Conservation (phyloP, 805 yeast species). For the Candida loeiensis region DNA sequence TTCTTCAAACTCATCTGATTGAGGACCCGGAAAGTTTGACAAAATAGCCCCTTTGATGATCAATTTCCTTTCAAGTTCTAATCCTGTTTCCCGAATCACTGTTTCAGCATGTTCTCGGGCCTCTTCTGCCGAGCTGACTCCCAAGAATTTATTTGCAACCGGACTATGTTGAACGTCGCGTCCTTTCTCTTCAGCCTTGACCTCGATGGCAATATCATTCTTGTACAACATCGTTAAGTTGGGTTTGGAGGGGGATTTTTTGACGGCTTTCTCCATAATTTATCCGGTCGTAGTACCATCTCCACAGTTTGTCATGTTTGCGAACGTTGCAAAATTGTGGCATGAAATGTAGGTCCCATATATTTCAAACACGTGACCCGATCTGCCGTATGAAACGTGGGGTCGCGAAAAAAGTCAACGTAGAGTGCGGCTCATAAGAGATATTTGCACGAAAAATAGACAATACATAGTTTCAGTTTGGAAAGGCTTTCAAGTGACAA, state of each 20-base stretch:
- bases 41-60: slow-evolving; percentile 5
- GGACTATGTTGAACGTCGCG: not conserved
- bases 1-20: not conserved
- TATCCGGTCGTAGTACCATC: not conserved
- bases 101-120: slow-evolving; percentile 1
- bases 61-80: not conserved
- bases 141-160: slow-evolving; percentile 3
- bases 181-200: not conserved
- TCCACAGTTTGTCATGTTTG: not conserved
- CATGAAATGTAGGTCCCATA: no score
- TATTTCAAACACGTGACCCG: no score
- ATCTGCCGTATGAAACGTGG: no score
- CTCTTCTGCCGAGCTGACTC: not conserved
- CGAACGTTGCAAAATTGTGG: no score
- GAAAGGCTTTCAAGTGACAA: no score
- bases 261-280: not conserved
- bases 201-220: not conserved
- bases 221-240: not conserved
- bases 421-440: no score
- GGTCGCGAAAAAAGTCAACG: no score
- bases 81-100: not conserved
- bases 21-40: slow-evolving; percentile 1
- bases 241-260: not conserved
- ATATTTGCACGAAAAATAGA: no score
- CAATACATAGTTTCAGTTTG: no score